phyloP scores from a whole-genome alignment of 2,329 filamentous ascomycete genomes.

The Cytospora paraplurivora region DNA sequence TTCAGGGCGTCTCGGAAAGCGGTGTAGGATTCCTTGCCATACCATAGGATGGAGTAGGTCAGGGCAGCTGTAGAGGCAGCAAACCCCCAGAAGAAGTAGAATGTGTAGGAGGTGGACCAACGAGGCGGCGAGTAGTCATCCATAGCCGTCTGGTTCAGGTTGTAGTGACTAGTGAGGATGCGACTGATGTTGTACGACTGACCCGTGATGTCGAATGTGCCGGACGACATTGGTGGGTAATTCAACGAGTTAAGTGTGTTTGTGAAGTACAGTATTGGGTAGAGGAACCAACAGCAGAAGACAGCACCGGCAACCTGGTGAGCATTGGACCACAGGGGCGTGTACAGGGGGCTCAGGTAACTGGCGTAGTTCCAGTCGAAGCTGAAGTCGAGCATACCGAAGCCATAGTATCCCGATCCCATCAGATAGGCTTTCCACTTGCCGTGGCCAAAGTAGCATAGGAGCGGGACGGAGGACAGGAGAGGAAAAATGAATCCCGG shows the following conservation, averaged over 20 bases:
- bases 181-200: constrained; percentile 34
- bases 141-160: constrained; percentile 35
- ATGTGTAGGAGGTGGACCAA: constrained; percentile 37
- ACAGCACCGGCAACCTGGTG: constrained; percentile 30
- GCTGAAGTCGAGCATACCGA: constrained; percentile 37
- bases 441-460: constrained; percentile 38
- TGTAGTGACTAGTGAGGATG: constrained; percentile 35
- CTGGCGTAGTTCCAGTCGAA: constrained; percentile 37
- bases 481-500: constrained; percentile 38
- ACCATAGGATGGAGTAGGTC: constrained; percentile 36
- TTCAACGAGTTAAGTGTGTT: constrained; percentile 31
- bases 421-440: constrained; percentile 38
- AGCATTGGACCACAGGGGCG: constrained; percentile 32
- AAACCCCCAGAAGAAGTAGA: constrained; percentile 41
- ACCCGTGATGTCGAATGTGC: constrained; percentile 35
- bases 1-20: constrained; percentile 31
- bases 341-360: constrained; percentile 32
- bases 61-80: constrained; percentile 38
- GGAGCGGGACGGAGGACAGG: constrained; percentile 33
- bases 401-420: constrained; percentile 37
- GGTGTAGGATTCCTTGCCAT: constrained; percentile 33
- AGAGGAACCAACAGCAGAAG: constrained; percentile 31
- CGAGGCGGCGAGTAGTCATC: constrained; percentile 34
- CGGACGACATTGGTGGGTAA: constrained; percentile 32
- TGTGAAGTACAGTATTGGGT: constrained; percentile 34